Evolutionary conservation across 176 grass and related monocot species (phyloP), one percentile per base, ranked within the genome.

Genomic region (Zea luxurians): DNA sequence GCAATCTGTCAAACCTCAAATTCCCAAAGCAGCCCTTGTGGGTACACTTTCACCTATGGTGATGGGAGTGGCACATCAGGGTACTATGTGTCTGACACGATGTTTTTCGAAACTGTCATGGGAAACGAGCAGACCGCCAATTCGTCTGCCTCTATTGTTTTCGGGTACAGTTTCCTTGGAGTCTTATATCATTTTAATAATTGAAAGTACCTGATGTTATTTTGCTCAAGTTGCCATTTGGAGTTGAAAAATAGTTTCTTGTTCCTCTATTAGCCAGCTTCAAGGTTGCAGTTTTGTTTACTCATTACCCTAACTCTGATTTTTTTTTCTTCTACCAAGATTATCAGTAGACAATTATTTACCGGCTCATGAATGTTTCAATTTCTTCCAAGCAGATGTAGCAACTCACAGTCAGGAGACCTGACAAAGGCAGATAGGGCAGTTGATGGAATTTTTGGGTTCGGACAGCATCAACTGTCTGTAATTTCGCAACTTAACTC

Each of bases 401-500:
- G 95, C 81, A 92, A 92, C 66, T 86, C 87, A 57, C 91, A 94
- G 73, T 84, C 91, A 50, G 95, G 95, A 75, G 95, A 94, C 65
- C 72, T 98, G 78, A 98, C 83, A 0, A 98, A 90, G 83, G 66
- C 95, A 71, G 95, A 98, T n/a, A 81, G 89, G 55, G 95, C 95
- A 78, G 81, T 98, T 83, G 95, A 92, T 84, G 95, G 95, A 16
- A 98, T 98, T 80, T 94, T 98, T 80, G 95, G 95, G 60, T 98
- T 98, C 77, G 95, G 95, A 48, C 95, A 89, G 70, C 89, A 94
- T 20, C 87, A 83, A 37, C 37, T 98, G 59, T 98, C 95, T 58
- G 95, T 98, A 34, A 42, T 98, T 82, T 94, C 95, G 12, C 95
- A 98, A 49, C 77, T 98, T 62, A 87, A 80, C 52, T 87, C 87